A percentile compares a stretch with the other conserved stretches of the same genome.
Evolutionary conservation across 2,329 filamentous ascomycete genomes (phyloP).

Genomic region (Scorias spongiosa): DNA sequence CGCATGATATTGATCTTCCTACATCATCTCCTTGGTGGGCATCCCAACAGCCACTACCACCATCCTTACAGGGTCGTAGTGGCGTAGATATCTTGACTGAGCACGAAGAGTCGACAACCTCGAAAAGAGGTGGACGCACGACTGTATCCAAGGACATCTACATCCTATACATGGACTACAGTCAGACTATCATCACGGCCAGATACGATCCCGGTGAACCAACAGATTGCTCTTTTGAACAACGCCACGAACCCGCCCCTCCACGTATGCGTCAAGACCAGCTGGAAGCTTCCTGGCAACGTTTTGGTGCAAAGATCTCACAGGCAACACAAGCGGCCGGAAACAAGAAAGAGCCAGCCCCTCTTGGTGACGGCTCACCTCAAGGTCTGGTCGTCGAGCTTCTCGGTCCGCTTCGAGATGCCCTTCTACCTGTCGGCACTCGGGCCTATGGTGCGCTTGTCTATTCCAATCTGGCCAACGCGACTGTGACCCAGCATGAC

Average conservation of each 20-base stretch:
- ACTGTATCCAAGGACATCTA: slow-evolving; percentile 67
- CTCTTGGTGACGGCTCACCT: slow-evolving; percentile 73
- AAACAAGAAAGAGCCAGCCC: slow-evolving; percentile 56
- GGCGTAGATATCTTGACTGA: slow-evolving; percentile 66
- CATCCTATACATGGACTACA: slow-evolving; percentile 90
- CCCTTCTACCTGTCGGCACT: slow-evolving; percentile 69
- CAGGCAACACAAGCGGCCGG: slow-evolving; percentile 51
- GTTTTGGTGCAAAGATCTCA: slow-evolving; percentile 60
- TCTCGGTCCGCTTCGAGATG: slow-evolving; percentile 52
- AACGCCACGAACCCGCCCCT: slow-evolving; percentile 75
- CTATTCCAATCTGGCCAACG: slow-evolving; percentile 90
- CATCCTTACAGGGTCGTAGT: slow-evolving; percentile 63
- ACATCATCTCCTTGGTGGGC: slow-evolving; percentile 74
- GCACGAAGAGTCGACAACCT: slow-evolving; percentile 58
- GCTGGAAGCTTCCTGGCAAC: slow-evolving; percentile 70
- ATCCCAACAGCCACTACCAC: slow-evolving; percentile 62
- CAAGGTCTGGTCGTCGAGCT: slow-evolving; percentile 65
- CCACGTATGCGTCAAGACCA: slow-evolving; percentile 76
- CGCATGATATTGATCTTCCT: slow-evolving; percentile 70
- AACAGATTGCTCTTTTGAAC: slow-evolving; percentile 59
- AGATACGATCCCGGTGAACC: slow-evolving; percentile 64
- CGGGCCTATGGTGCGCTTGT: slow-evolving; percentile 83
- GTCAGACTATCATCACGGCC: slow-evolving; percentile 75
- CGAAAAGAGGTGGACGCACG: slow-evolving; percentile 54
- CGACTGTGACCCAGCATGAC: slow-evolving; percentile 75